Evolutionary conservation across 176 grass and related monocot genomes (phyloP), one percentile per base, ranked within the genome.

Genomic region (Sorghum bicolor): DNA sequence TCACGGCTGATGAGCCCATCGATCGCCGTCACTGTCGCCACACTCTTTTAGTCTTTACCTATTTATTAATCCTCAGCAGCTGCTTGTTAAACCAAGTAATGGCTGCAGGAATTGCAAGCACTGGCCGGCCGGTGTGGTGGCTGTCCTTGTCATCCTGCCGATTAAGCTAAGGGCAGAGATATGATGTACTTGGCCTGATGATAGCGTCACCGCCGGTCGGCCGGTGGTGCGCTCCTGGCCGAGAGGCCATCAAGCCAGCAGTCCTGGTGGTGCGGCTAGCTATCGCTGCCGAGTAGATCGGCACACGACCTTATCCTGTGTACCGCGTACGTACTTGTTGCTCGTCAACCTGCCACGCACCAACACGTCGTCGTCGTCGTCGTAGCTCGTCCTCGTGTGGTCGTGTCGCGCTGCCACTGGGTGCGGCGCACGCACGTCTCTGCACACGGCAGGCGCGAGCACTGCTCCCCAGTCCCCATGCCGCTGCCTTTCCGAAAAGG

Each of bases 1-100:
- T 97, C 86, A 72, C 65, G 39, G 64, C 45, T 90, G 91, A 97
- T 87, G 82, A 61, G 37, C 30, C 44, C 29, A 78, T 37, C 61
- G 77, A 75, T 30, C 12, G 9, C 28, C 84, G 70, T 85, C 86
- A 68, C 74, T 14, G 33, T 91, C 86, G 82, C 47, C 67, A 78
- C 30, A 77, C 63, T 15, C 70, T 37, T 57, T 57, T 55, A 53
- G 52, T n/a, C 52, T n/a, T 57, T 26, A 7, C 81, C 33, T 41
- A n/a, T 28, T 15, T 30, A 30, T 60, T 15, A 26, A 47, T 47
- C 30, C 19, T 34, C n/a, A 20, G n/a, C 1, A 0, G 68, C 14
- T 62, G 64, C 41, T 31, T 29, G 24, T 38, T 55, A 10, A 76
- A 24, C 2, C 17, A 70, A 57, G 74, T 43, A 60, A 57, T 30